Conservation (phyloP, 305 asterid genomes). For the Plantago coronopus region DNA sequence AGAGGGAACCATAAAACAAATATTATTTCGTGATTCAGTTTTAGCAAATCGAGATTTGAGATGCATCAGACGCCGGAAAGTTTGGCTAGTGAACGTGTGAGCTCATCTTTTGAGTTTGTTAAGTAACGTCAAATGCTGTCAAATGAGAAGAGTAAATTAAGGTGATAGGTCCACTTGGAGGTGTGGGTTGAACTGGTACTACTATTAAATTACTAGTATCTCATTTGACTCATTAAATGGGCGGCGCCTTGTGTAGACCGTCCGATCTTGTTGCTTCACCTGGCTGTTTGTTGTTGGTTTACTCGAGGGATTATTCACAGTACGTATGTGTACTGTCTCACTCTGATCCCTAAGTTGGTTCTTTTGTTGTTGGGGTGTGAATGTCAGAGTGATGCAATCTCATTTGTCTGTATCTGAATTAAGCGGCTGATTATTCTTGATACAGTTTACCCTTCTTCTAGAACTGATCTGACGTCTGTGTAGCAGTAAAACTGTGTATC, state of each 20-base stretch:
- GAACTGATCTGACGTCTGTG: neutral
- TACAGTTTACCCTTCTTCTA: neutral
- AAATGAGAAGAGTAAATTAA: neutral
- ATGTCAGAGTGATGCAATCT: neutral
- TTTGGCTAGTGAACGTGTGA: constrained; percentile 1
- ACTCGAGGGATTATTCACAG: neutral
- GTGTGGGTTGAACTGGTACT: neutral
- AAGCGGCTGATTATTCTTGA: neutral
- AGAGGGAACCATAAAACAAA: neutral
- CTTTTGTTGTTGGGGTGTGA: neutral
- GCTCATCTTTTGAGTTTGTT: constrained; percentile 1
- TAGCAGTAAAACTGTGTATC: neutral
- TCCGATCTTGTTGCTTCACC: neutral
- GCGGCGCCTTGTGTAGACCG: constrained; percentile 1
- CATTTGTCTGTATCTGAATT: neutral
- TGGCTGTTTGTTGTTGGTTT: too few species aligned
- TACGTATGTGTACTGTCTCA: neutral
- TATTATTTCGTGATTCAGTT: neutral
- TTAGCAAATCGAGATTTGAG: neutral
- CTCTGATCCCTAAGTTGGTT: constrained; percentile 7
- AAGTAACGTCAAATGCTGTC: constrained; percentile 2
- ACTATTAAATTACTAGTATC: neutral
- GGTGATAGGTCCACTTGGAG: constrained; percentile 1
- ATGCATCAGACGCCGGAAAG: neutral
- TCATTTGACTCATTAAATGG: neutral